phyloP scores from a whole-genome alignment of 495 filamentous ascomycete genomes.

The Hypoxylon lenormandii region DNA sequence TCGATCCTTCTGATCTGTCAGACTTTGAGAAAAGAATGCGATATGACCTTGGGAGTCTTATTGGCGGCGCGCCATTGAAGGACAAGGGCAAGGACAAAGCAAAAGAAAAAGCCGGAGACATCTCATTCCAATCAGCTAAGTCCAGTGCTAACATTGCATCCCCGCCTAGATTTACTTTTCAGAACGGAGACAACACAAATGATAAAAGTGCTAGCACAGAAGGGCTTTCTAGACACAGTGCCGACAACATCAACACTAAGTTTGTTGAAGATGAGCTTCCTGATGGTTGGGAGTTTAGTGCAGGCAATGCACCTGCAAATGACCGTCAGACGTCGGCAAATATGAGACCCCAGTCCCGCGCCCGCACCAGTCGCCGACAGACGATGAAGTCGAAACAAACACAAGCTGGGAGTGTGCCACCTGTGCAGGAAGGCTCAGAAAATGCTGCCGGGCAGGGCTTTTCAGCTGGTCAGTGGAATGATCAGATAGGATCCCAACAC shows the following conservation, averaged over 20 bases:
- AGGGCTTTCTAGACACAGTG: constrained; percentile 68
- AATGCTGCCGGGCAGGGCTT: constrained; percentile 61
- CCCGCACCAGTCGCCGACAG: constrained; percentile 51
- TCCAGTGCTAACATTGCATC: constrained; percentile 51
- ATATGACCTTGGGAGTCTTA: constrained; percentile 44
- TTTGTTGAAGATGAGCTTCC: constrained; percentile 57
- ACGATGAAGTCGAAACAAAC: constrained; percentile 22
- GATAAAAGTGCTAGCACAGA: constrained; percentile 35
- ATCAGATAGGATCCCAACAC: constrained; percentile 71
- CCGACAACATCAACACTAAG: constrained; percentile 81
- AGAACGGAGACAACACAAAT: constrained; percentile 51
- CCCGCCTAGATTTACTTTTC: constrained; percentile 64
- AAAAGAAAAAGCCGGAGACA: no score
- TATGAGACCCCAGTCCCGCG: constrained; percentile 51
- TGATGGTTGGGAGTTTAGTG: constrained; percentile 59
- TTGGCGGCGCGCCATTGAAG: constrained; percentile 19
- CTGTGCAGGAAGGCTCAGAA: constrained; percentile 22
- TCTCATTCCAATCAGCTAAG: constrained; percentile 18
- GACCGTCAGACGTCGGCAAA: constrained; percentile 52
- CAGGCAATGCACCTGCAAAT: constrained; percentile 50
- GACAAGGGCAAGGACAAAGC: no score
- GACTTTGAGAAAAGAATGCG: constrained; percentile 52
- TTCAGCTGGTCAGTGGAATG: constrained; percentile 72
- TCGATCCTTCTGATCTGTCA: constrained; percentile 29
- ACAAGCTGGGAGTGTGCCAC: constrained; percentile 17